Evolutionary conservation across 208 protist species (phyloP), one percentile per base, ranked within the genome.

Genomic region (Leishmania guyanensis): DNA sequence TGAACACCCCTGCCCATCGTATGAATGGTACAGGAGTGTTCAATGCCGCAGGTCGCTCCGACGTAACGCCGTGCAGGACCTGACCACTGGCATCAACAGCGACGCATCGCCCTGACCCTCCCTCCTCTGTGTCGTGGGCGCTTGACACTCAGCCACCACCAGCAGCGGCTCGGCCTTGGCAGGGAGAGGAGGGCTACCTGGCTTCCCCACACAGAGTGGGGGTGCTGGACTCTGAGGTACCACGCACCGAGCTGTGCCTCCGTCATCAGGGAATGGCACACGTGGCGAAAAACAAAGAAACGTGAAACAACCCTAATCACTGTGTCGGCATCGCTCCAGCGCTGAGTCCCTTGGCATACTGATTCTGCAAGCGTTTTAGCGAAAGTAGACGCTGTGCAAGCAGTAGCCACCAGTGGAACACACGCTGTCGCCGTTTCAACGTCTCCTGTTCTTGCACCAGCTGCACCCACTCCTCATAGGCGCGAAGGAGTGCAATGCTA

Each of bases 391-490:
- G 88, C 85, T 97, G 95, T 0, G 88, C 85, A 43, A 96, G 80
- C 71, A 95, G 81, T 66, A 95, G 69, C 94, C 95, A 98, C 95
- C 92, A 97, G n/a, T 91, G 87, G 69, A 96, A 90, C 0, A 93
- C 86, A 5, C 95, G 91, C 60, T 97, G 88, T 12, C 89, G 85
- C 22, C 93, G 87, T 78, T 91, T 91, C 0, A 91, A 78, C 6
- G 93, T 91, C 87, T 96, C 93, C 82, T 98, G 92, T 83, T 97
- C 93, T 77, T 94, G 86, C 39, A 86, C 86, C 3, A 97, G 79
- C 80, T 92, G 83, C 66, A 92, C 86, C 95, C 95, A 98, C 75
- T 98, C 92, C 74, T 94, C 84, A 73, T 97, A 98, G 1, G 95
- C 95, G 48, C 86, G 88, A 29, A 90, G 73, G 66, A 98, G 79